phyloP scores from a whole-genome alignment of 768 basidiomycete genomes.

The Macrolepiota fuliginosa region DNA sequence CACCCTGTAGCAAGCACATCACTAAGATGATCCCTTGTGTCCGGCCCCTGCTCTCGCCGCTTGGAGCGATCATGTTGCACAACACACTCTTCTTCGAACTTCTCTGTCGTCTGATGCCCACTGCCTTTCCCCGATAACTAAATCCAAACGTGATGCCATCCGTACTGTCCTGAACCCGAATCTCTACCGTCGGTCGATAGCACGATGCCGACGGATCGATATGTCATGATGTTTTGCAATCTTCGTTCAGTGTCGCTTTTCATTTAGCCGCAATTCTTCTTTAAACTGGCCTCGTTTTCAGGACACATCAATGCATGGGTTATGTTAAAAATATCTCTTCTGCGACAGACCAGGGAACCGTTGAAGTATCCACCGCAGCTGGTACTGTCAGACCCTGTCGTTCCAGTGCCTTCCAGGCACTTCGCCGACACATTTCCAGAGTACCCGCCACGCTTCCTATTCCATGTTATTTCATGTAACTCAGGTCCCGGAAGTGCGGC shows the following conservation, averaged over 20 bases:
- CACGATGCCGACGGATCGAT: conserved; percentile 9
- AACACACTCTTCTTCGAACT: background rate
- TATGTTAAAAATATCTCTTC: background rate
- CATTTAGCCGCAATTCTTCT: background rate
- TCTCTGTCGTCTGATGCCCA: background rate
- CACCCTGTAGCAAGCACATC: background rate
- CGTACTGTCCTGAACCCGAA: background rate
- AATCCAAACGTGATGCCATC: background rate
- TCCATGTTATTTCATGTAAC: background rate
- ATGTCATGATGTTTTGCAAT: background rate
- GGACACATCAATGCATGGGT: background rate
- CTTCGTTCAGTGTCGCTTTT: background rate
- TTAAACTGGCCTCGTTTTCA: background rate
- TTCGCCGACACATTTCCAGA: background rate
- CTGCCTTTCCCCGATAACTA: background rate
- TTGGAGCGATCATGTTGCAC: background rate
- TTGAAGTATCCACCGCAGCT: background rate
- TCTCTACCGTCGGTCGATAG: background rate
- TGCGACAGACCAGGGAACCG: background rate
- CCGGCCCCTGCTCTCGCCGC: background rate
- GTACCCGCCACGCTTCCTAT: background rate
- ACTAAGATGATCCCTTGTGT: background rate
- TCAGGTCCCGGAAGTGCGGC: background rate
- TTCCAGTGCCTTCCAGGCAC: background rate
- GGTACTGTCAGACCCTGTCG: background rate